Evolutionary conservation across 352 stramenopile genomes (phyloP), one percentile per base, ranked within the genome.

Genomic region (Globisporangium spinosum): DNA sequence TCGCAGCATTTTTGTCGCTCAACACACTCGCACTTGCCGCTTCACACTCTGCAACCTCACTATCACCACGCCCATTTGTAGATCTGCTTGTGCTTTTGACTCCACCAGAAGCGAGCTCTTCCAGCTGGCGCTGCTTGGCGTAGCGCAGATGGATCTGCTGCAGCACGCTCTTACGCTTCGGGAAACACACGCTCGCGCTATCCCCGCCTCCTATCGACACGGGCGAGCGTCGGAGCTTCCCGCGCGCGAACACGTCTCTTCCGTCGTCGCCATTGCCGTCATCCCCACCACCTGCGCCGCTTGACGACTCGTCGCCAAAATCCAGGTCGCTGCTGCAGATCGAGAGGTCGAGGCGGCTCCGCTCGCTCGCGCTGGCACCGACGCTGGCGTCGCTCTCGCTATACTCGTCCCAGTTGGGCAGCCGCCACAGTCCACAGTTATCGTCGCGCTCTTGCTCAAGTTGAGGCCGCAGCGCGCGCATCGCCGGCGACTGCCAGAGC

Each of bases 391-490:
- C 62, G 27, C 70, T 75, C 22, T 84, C 78, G 53, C 77, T 88
- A 62, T 80, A 86, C 65, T 73, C 72, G 23, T 87, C 80, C 82
- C 82, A 90, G 65, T 82, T 67, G 4, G 80, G 82, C 3, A 90
- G 72, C 53, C 69, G 67, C 82, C 82, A 90, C 6, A 70, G 34
- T 1, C 12, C 8, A 12, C 54, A 29, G 38, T 27, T 59, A 22
- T 22, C 20, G 12, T 63, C 40, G 17, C 35, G 17, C 2, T 25
- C 17, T 4, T 38, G 23, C 9, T 65, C 65, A 9, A 61, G 15
- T 29, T 61, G 65, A 20, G 65, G 65, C 12, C 65, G 57, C 34
- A 70, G 57, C 58, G 58, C 65, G 17, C 45, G 65, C 58, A 70
- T 65, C 34, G 65, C 57, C 9, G 55, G 8, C 29, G 55, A 61